Conservation (phyloP, 2,329 filamentous ascomycete species). For the Fusarium poae region DNA sequence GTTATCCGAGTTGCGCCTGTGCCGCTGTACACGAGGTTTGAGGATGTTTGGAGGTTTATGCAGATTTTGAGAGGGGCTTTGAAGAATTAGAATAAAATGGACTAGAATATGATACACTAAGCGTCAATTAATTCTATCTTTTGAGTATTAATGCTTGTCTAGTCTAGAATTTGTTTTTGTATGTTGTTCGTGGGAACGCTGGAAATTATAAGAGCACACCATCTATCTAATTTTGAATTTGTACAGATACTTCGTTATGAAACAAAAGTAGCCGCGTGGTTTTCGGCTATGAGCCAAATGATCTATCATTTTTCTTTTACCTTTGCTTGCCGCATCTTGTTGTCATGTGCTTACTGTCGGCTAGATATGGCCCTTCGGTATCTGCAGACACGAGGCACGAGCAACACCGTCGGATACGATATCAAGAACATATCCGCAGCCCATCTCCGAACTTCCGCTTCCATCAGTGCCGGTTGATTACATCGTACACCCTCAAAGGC, state of each 20-base stretch:
- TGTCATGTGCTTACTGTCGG: constrained; percentile 5
- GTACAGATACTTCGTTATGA: neutral
- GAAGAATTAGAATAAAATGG: constrained; percentile 34
- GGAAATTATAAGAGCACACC: too few species aligned
- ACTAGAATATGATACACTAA: constrained; percentile 11
- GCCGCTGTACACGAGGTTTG: constrained; percentile 85
- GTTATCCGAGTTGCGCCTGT: constrained; percentile 87
- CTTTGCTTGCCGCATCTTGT: neutral
- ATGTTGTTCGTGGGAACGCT: neutral
- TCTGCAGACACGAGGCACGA: neutral
- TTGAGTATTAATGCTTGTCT: neutral
- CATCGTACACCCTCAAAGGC: neutral
- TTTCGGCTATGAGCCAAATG: neutral
- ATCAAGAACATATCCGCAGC: neutral
- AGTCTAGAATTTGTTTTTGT: neutral
- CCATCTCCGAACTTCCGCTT: neutral
- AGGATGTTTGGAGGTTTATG: constrained; percentile 72
- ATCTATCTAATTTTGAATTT: neutral
- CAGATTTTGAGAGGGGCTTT: constrained; percentile 56
- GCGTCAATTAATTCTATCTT: neutral
- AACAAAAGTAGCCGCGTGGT: neutral
- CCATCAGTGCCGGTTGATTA: neutral
- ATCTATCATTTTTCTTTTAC: constrained; percentile 9
- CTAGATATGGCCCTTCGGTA: constrained; percentile 6
- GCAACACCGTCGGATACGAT: neutral